A percentile compares a stretch with the other conserved stretches of the same genome.
Evolutionary conservation across 495 filamentous ascomycete species (phyloP).

Genomic region (Hyaloscypha hepaticicola): DNA sequence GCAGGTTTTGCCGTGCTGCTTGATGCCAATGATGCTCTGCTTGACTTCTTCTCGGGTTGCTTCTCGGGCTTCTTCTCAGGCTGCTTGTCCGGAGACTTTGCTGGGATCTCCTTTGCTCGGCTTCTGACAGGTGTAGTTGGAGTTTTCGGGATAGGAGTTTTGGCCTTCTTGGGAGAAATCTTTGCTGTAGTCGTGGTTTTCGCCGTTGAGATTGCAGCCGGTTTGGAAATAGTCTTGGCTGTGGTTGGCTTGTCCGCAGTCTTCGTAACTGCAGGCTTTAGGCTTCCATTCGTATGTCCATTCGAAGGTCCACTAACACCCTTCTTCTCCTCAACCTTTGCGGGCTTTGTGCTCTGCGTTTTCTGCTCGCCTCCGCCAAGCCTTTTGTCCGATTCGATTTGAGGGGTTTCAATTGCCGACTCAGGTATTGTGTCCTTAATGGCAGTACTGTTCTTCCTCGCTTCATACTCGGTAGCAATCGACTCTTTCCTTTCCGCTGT

Average conservation of each 20-base stretch:
- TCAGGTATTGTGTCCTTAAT: constrained; percentile 28
- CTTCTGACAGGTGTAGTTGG: constrained; percentile 25
- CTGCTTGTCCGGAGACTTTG: constrained; percentile 19
- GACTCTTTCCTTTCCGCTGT: constrained; percentile 22
- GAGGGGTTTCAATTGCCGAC: constrained; percentile 22
- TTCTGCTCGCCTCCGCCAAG: neutral
- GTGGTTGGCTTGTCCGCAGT: constrained; percentile 27
- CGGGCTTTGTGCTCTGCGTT: constrained; percentile 6
- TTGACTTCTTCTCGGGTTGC: constrained; percentile 19
- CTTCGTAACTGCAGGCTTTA: constrained; percentile 31
- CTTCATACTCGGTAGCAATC: constrained; percentile 21
- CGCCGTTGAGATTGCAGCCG: constrained; percentile 41
- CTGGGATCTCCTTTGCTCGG: constrained; percentile 7
- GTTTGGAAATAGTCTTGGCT: constrained; percentile 41
- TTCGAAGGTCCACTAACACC: constrained; percentile 6
- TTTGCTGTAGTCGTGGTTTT: constrained; percentile 38
- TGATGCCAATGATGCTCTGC: constrained; percentile 15
- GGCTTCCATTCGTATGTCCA: constrained; percentile 28
- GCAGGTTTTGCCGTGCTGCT: constrained; percentile 26
- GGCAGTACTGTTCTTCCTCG: constrained; percentile 18
- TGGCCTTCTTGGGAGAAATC: constrained; percentile 33
- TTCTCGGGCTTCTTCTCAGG: constrained; percentile 19
- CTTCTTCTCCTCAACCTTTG: constrained; percentile 21
- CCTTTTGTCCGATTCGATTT: constrained; percentile 28
- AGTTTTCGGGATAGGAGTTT: constrained; percentile 31